Percentiles rank a stretch among this genome's conserved stretches.
phyloP scores from a whole-genome alignment of 805 yeast genomes.

The Brettanomyces anomalus region DNA sequence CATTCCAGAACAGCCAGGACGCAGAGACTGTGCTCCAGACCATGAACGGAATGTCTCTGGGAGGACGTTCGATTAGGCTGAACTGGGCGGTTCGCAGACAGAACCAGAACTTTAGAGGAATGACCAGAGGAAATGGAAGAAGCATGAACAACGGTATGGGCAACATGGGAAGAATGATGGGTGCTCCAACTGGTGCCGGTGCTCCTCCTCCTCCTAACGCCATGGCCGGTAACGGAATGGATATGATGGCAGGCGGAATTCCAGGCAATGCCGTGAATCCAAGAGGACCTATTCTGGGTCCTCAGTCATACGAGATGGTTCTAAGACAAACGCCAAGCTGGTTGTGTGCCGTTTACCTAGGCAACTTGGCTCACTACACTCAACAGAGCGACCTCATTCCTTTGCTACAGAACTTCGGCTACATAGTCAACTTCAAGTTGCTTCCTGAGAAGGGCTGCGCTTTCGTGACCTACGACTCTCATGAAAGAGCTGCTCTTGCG shows the following conservation, averaged over 20 bases:
- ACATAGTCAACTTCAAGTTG: slow-evolving; percentile 69
- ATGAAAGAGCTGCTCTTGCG: slow-evolving; percentile 83
- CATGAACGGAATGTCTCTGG: slow-evolving; percentile 66
- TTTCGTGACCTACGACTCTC: slow-evolving; percentile 78
- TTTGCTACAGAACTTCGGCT: slow-evolving; percentile 71
- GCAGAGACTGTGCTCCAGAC: slow-evolving; percentile 66
- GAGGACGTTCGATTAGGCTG: slow-evolving; percentile 71
- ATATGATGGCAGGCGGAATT: slow-evolving; percentile 1
- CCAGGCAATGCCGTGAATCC: slow-evolving; percentile 1
- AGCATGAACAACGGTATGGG: slow-evolving; percentile 3
- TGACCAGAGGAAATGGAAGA: not conserved
- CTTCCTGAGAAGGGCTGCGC: slow-evolving; percentile 83
- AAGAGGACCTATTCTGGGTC: slow-evolving; percentile 10
- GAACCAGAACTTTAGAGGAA: slow-evolving; percentile 6
- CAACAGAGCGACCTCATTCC: slow-evolving; percentile 68
- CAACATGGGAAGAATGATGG: slow-evolving; percentile 3
- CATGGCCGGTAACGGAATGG: slow-evolving; percentile 3
- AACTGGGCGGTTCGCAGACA: slow-evolving; percentile 81
- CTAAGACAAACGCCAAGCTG: slow-evolving; percentile 72
- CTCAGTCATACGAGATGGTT: slow-evolving; percentile 51
- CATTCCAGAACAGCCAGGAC: slow-evolving; percentile 55
- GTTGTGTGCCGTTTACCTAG: slow-evolving; percentile 82
- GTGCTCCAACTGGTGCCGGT: slow-evolving; percentile 5
- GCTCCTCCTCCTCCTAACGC: slow-evolving; percentile 1
- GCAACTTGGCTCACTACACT: slow-evolving; percentile 73